Percentiles rank a stretch among this genome's conserved stretches.
These are phyloP conservation scores for Digitaria exilis DNA, from an alignment of 202 grass and related monocot genomes.

Conservation along the genomic window DNA sequence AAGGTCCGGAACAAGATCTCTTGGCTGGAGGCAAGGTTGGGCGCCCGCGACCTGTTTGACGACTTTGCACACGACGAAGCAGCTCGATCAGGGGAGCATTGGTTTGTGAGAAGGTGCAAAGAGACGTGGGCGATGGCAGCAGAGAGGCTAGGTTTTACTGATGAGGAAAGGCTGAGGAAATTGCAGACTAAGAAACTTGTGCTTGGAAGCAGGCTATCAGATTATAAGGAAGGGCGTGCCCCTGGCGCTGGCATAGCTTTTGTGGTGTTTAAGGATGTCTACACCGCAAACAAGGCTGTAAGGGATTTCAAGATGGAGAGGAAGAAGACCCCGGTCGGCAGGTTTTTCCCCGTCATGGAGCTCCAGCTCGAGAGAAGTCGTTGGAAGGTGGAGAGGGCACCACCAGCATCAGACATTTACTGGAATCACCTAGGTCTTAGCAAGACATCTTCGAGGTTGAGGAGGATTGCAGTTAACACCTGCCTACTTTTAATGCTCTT, in stretches of 20 bases:
- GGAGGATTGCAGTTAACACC: slow-evolving; percentile 85
- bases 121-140: slow-evolving; percentile 49
- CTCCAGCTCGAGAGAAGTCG: slow-evolving; percentile 85
- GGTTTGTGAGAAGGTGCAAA: slow-evolving; percentile 62
- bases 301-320: slow-evolving; percentile 85
- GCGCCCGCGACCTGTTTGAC: slow-evolving; percentile 56
- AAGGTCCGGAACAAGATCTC: slow-evolving; percentile 77
- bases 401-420: slow-evolving; percentile 92
- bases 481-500: slow-evolving; percentile 93
- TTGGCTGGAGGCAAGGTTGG: slow-evolving; percentile 85
- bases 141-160: slow-evolving; percentile 72
- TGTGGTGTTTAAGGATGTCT: slow-evolving; percentile 95
- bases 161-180: slow-evolving; percentile 76
- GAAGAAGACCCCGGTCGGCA: slow-evolving; percentile 75
- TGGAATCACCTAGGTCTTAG: slow-evolving; percentile 95
- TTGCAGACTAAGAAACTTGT: slow-evolving; percentile 77
- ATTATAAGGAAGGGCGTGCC: slow-evolving; percentile 79
- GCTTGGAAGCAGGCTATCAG: slow-evolving; percentile 66
- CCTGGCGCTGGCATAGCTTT: slow-evolving; percentile 85
- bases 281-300: slow-evolving; percentile 92
- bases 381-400: slow-evolving; percentile 93
- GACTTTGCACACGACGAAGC: slow-evolving; percentile 15
- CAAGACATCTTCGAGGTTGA: slow-evolving; percentile 73
- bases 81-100: slow-evolving; percentile 33
- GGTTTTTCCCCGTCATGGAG: slow-evolving; percentile 92